Evolutionary conservation across 495 filamentous ascomycete species (phyloP), one percentile per base, ranked within the genome.

Genomic region (Opeltia flavorubescens): DNA sequence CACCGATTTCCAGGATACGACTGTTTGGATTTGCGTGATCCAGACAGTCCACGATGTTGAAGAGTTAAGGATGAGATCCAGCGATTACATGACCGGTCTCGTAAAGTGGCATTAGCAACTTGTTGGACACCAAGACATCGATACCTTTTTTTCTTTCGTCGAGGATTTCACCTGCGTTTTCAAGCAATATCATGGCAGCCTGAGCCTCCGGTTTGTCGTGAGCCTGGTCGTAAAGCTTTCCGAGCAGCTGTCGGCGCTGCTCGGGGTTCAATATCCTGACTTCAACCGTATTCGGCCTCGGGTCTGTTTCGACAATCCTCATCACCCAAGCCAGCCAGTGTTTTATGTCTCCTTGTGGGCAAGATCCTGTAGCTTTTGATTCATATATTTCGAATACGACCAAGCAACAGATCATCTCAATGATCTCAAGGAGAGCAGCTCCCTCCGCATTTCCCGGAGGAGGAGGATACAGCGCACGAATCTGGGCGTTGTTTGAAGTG

Each of bases 1-100:
- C 63, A 23, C 73, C 71, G 35, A 76, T 63, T 48, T 76, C 71
- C 29, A 78, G 57, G 5, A 76, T 60, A 5, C 64, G 59, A 44
- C 70, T 53, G 18, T 60, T 50, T 0, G 68, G 68, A 31, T 68
- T 64, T 5, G 66, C 57, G 25, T 71, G 66, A 2, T 45, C 56
- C 6, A 66, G 50, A 18, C 56, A 53, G 31, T 57, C 56, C 18
- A 63, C 49, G n/a, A 43, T 28, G 12, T 28, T 24, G 26, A 24
- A 24, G n/a, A 43, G 40, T 17, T 43, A 21, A 12, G 40, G 40
- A 28, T 43, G 26, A 21, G 40, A 24, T 24, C 26, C 21, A 4
- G 40, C 21, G n/a, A 43, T 43, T 4, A 43, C 4, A 17, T 36
- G 34, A 7, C 34, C 34, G 34, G 34, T 36, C 34, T 36, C 5